These are phyloP conservation scores for Rhodotorula babjevae DNA, from an alignment of 768 basidiomycete genomes.

Conservation along the genomic window DNA sequence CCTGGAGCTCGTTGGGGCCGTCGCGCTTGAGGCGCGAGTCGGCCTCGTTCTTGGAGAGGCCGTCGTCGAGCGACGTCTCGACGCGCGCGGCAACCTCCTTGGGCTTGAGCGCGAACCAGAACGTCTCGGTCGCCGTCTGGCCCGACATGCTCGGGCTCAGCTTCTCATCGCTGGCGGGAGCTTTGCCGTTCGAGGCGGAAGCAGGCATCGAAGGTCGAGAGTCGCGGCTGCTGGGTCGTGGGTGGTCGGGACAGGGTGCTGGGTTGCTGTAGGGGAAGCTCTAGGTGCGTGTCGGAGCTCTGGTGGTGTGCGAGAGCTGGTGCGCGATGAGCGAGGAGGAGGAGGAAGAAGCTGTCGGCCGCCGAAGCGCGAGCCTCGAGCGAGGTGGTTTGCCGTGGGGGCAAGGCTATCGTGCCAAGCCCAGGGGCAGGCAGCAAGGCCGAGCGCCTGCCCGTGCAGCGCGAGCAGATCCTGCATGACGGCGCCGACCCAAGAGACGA, in stretches of 20 bases:
- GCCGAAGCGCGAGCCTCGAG: no score
- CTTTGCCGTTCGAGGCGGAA: neutral
- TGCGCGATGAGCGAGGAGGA: no score
- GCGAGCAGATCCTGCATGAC: no score
- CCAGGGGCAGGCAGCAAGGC: no score
- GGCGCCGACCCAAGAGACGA: no score
- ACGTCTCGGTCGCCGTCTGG: slow-evolving; percentile 15
- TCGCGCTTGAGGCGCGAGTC: slow-evolving; percentile 14
- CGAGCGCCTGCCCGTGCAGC: no score
- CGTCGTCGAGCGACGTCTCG: slow-evolving; percentile 24
- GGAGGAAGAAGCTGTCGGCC: no score
- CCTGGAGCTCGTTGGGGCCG: slow-evolving; percentile 30
- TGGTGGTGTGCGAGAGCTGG: no score
- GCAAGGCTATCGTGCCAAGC: no score
- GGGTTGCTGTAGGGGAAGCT: neutral
- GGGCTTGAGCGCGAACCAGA: slow-evolving; percentile 24
- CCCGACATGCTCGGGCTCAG: neutral
- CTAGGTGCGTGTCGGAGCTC: neutral
- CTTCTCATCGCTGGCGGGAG: neutral
- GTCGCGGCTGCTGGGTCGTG: neutral
- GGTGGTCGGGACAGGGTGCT: neutral
- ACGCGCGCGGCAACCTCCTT: slow-evolving; percentile 12
- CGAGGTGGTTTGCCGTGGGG: no score
- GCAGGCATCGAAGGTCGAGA: neutral
- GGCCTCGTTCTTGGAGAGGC: neutral